Evolutionary conservation across 768 basidiomycete species (phyloP), one percentile per base, ranked within the genome.

Genomic region (Leucocoprinus sp.): DNA sequence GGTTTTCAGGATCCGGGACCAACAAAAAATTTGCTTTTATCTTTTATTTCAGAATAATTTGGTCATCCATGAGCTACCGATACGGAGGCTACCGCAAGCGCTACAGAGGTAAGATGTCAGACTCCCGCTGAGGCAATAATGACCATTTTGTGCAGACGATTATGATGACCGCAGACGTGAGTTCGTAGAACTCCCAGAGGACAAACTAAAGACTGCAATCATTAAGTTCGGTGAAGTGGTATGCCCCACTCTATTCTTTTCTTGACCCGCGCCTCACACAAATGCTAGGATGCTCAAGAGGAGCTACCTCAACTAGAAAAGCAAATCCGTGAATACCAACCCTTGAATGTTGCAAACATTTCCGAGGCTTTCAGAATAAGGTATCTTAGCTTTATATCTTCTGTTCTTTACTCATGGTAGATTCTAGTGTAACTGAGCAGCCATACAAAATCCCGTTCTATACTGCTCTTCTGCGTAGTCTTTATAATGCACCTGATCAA

Each of bases 381-480:
- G 89, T 85, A 52, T 14, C 33, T 42, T 42, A 24, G 4, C 35
- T 36, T 15, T 1, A 29, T n/a, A 22, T 17, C 44, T 5, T 29
- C 42, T 22, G 17, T 41, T 40, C 48, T 11, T 42, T 15, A 9
- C 18, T 22, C 28, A 21, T 61, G 37, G 52, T 35, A 15, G 21
- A 34, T 52, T n/a, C 31, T 6, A 92, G 89, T 40, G 79, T 90
- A 42, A 90, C 84, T 0, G 90, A 97, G 64, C 86, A 96, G 55
- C 93, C 93, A 0, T 93, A 80, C 70, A 99, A 98, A 70, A 85
- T 89, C 27, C 84, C 91, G 0, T 86, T 81, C 58, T 93, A 92
- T 63, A 89, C 89, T 9, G 78, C 87, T 8, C 65, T 97, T 14
- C 71, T 96, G 38, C 74, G 82, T 17, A 64, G 80, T 29, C 67